These are phyloP conservation scores for Nicotiana rustica DNA, from an alignment of 305 asterid genomes.

Conservation along the genomic window DNA sequence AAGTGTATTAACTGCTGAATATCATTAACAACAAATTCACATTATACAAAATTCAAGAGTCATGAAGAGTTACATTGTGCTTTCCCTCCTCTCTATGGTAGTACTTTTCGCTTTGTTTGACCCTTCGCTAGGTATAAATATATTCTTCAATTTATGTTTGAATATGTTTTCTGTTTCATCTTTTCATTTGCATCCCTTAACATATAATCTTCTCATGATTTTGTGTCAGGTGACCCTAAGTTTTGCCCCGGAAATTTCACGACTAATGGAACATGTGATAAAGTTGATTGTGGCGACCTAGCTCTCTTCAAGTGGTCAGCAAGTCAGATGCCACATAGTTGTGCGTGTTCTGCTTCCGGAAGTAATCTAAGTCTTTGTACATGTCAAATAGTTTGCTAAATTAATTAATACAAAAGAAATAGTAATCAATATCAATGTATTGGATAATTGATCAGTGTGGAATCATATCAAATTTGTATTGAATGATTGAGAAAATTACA, in stretches of 20 bases:
- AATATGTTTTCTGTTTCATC: background rate
- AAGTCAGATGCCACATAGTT: slow-evolving; percentile 17
- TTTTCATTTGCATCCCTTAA: background rate
- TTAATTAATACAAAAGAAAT: background rate
- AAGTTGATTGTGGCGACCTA: background rate
- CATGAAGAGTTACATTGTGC: background rate
- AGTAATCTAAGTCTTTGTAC: background rate
- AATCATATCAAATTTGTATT: no score
- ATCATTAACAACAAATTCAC: background rate
- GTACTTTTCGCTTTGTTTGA: background rate
- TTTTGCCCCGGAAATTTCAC: background rate
- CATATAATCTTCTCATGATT: background rate
- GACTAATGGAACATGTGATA: background rate
- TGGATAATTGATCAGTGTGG: no score
- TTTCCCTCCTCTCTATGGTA: background rate
- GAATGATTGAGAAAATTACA: no score
- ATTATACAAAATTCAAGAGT: background rate
- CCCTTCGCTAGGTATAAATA: background rate
- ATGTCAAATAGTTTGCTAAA: background rate
- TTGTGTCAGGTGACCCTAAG: background rate
- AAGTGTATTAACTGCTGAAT: background rate
- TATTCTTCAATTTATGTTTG: background rate
- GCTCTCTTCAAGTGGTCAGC: background rate
- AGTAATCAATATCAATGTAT: background rate
- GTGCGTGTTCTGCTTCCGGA: background rate